Evolutionary conservation across 192 early-diverging fungal species (phyloP).

Genomic region (Dissophora globulifera): DNA sequence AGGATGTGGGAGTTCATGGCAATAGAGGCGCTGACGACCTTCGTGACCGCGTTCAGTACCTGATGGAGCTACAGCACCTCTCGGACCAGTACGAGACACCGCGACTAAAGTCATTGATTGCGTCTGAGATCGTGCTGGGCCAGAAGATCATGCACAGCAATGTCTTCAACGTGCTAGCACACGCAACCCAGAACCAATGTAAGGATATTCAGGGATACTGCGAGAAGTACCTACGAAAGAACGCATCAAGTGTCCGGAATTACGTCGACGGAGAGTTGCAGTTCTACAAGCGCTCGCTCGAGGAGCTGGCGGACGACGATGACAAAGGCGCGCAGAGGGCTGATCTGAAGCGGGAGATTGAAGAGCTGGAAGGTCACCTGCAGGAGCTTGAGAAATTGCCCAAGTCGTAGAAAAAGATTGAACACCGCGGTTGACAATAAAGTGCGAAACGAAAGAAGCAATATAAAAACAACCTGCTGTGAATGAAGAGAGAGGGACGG

Average conservation of each 20-base stretch:
- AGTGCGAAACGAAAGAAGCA: too few species aligned
- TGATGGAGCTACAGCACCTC: constrained; percentile 1
- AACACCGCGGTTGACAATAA: background rate
- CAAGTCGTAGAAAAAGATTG: background rate
- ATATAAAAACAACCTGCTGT: too few species aligned
- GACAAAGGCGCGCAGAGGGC: background rate
- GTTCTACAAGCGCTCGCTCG: background rate
- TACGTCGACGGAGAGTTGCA: constrained; percentile 4
- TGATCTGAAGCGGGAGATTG: background rate
- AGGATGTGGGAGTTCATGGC: too few species aligned
- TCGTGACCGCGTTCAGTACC: constrained; percentile 7
- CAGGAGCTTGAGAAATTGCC: background rate
- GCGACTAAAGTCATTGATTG: constrained; percentile 18
- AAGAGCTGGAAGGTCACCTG: background rate
- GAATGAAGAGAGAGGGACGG: too few species aligned
- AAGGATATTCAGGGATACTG: constrained; percentile 8
- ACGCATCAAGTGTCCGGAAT: background rate
- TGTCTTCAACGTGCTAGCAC: constrained; percentile 5
- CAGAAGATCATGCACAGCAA: constrained; percentile 11
- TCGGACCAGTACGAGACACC: constrained; percentile 2
- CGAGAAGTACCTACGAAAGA: constrained; percentile 10
- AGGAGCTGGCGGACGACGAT: background rate
- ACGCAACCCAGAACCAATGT: background rate
- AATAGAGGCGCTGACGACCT: too few species aligned
- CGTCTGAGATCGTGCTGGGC: background rate